These are phyloP conservation scores for Chalaropsis thielavioides DNA, from an alignment of 2,329 filamentous ascomycete species.

Conservation along the genomic window DNA sequence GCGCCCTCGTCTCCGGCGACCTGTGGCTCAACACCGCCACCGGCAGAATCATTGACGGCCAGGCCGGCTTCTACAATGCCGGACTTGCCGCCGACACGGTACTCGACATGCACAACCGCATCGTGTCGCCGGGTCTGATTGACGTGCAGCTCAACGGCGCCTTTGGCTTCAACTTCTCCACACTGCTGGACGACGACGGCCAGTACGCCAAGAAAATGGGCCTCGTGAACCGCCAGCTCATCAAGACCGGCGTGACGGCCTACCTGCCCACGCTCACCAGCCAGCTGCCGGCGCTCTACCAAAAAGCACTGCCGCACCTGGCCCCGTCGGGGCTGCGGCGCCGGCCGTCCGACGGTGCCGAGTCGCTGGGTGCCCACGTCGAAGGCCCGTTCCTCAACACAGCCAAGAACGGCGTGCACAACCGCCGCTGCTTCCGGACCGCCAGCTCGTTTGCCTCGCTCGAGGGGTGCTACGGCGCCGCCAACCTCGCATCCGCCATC, in stretches of 20 bases:
- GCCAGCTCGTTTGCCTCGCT: constrained; percentile 51
- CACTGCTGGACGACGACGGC: constrained; percentile 47
- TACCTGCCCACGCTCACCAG: constrained; percentile 79
- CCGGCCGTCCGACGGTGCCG: constrained; percentile 53
- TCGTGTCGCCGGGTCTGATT: constrained; percentile 73
- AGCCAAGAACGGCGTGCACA: constrained; percentile 77
- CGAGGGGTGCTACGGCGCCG: constrained; percentile 54
- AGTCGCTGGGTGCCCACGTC: constrained; percentile 79
- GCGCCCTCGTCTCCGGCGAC: constrained; percentile 56
- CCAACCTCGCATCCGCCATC: constrained; percentile 50
- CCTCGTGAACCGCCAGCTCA: constrained; percentile 54
- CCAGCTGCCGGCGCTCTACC: constrained; percentile 67
- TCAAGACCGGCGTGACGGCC: constrained; percentile 71
- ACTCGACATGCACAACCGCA: constrained; percentile 68
- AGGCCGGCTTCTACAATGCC: constrained; percentile 53
- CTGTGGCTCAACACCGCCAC: constrained; percentile 76
- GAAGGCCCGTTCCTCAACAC: constrained; percentile 81
- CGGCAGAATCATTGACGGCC: constrained; percentile 66
- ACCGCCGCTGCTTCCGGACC: constrained; percentile 52
- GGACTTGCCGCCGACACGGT: constrained; percentile 55
- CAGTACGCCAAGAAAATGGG: constrained; percentile 60
- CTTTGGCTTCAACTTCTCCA: constrained; percentile 85
- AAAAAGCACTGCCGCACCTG: constrained; percentile 61
- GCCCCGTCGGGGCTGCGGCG: constrained; percentile 52
- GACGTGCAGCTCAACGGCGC: constrained; percentile 87